Evolutionary conservation across 31 red algal species (phyloP).

Genomic region (Endocladia muricata): DNA sequence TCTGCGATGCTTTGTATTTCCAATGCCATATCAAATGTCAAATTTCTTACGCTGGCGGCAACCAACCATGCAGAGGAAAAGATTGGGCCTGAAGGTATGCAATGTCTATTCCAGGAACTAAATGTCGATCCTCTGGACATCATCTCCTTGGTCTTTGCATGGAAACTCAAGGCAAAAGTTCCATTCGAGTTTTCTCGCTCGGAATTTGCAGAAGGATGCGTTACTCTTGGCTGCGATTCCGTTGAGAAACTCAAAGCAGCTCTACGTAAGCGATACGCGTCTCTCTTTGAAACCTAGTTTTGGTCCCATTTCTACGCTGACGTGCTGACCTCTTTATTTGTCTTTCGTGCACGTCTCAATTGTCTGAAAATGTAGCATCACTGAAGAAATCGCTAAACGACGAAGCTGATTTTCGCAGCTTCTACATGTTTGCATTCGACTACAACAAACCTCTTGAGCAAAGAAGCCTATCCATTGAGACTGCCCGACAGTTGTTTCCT

Average conservation of each 20-base stretch:
- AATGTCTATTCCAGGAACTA: conserved; percentile 66
- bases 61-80: conserved; percentile 34
- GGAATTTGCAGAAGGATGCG: conserved; percentile 75
- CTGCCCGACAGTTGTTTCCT: conserved; percentile 72
- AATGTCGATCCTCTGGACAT: conserved; percentile 73
- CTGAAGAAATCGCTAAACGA: conserved; percentile 42
- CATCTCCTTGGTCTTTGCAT: conserved; percentile 79
- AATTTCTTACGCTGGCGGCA: background rate
- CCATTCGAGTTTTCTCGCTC: conserved; percentile 80
- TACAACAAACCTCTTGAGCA: conserved; percentile 80
- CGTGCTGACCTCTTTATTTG: too few species aligned
- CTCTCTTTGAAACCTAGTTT: background rate
- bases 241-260: conserved; percentile 62
- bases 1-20: background rate
- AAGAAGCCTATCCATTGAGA: conserved; percentile 66
- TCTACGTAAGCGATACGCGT: conserved; percentile 25
- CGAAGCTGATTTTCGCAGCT: conserved; percentile 61
- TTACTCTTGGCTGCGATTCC: conserved; percentile 55
- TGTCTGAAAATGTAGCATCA: conserved; percentile 38
- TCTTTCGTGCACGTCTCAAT: too few species aligned
- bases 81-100: conserved; percentile 80
- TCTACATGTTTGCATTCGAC: conserved; percentile 93
- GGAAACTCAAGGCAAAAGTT: conserved; percentile 66
- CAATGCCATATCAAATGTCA: too few species aligned
- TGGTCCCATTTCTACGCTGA: too few species aligned